Conservation (phyloP, 202 grass and related monocot species). For the Schoenoplectus tabernaemontani region DNA sequence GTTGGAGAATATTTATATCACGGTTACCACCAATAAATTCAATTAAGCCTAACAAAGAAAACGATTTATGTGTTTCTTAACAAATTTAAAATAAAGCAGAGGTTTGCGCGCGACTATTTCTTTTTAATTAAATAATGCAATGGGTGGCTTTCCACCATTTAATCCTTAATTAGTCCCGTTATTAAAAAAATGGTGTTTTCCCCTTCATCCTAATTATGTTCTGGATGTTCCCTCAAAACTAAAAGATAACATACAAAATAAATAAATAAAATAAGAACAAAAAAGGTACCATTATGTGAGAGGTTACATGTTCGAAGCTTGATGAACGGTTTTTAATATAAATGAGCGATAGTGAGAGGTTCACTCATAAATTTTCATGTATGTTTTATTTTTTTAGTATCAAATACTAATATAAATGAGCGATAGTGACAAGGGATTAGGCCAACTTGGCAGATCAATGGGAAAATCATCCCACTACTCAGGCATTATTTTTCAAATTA, state of each 20-base stretch:
- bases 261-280: neutral
- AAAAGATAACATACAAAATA: neutral
- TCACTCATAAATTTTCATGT: too few relatives aligned
- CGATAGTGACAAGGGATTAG: too few relatives aligned
- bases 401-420: too few relatives aligned
- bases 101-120: slow-evolving; percentile 3
- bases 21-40: too few relatives aligned
- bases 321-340: too few relatives aligned
- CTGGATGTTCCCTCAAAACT: neutral
- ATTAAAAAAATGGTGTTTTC: neutral
- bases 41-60: neutral
- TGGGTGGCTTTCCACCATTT: neutral
- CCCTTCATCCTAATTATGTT: neutral
- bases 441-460: too few relatives aligned
- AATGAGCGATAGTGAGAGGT: too few relatives aligned
- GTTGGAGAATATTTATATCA: neutral
- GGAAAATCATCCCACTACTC: too few relatives aligned
- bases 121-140: neutral
- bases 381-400: too few relatives aligned
- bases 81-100: neutral
- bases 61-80: neutral
- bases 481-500: too few relatives aligned
- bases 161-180: neutral
- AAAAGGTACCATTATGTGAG: too few relatives aligned
- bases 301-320: too few relatives aligned